Evolutionary conservation across 352 stramenopile species (phyloP), one percentile per base, ranked within the genome.

Genomic region (Phytophthora agathidicida): DNA sequence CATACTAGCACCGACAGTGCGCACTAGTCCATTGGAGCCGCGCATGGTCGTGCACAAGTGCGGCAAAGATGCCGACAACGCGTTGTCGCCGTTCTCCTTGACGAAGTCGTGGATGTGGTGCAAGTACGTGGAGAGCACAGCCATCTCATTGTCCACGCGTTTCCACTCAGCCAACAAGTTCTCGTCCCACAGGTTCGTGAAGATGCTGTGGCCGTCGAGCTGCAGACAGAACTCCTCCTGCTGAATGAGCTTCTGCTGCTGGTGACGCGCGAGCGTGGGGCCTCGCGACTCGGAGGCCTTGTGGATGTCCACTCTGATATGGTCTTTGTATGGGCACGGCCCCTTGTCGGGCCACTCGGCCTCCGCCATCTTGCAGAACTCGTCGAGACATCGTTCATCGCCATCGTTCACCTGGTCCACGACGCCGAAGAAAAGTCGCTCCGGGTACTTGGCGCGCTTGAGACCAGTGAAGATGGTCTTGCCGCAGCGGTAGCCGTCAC

Each of bases 221-320:
- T 93, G 83, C 22, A 95, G 77, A 64, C 86, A 95, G 37, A 95
- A 95, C 51, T 93, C 86, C 35, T 95, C 79, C 33, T 88, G 46
- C 26, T 65, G 56, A 2, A 95, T 58, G 5, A 95, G 75, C 46
- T 93, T 83, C 48, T 95, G 86, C 60, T 95, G 86, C 44, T 84
- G 82, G 65, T 90, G 70, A n/a, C 86, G 82, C 41, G 86, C 86
- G 7, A 91, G 68, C 44, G 86, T 95, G 13, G 83, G 83, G 3
- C 86, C 86, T 13, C 83, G 76, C 47, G 86, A 93, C 57, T 93
- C 80, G 50, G 83, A 77, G 10, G 86, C 80, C 13, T 65, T 37
- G 36, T 66, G 83, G 45, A 90, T 66, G 49, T 95, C 83, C 26
- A 93, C 75, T 22, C 77, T 75, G 20, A 95, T 71, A n/a, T 93